These are phyloP conservation scores for Balamuthia mandrillaris DNA, from an alignment of 208 protist genomes.

Conservation along the genomic window DNA sequence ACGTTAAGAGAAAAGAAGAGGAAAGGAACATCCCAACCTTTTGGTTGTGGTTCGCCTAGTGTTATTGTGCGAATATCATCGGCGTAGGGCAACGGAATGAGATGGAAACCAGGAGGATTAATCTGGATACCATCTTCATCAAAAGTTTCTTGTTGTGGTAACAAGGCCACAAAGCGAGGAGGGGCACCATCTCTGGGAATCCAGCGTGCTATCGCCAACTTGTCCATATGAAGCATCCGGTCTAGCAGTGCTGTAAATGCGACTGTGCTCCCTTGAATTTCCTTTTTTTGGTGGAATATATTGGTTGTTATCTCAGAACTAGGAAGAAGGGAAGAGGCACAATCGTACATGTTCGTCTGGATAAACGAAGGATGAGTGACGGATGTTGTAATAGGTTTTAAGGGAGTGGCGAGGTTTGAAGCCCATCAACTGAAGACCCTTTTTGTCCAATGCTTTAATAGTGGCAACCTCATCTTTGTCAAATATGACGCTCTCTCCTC, in stretches of 20 bases:
- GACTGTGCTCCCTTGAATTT: slow-evolving; percentile 39
- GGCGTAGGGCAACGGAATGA: slow-evolving; percentile 51
- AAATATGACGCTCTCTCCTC: slow-evolving; percentile 54
- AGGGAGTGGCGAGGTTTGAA: slow-evolving; percentile 51
- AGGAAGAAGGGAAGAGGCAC: slow-evolving; percentile 7
- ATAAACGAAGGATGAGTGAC: slow-evolving; percentile 49
- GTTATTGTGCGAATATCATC: slow-evolving; percentile 55
- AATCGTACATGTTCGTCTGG: slow-evolving; percentile 49
- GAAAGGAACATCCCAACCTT: not conserved
- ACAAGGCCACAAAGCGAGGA: slow-evolving; percentile 47
- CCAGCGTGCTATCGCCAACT: slow-evolving; percentile 47
- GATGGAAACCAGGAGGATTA: slow-evolving; percentile 41
- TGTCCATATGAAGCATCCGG: slow-evolving; percentile 39
- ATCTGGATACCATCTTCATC: slow-evolving; percentile 37
- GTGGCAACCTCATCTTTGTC: slow-evolving; percentile 44
- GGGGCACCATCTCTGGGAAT: not conserved
- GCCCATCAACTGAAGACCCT: slow-evolving; percentile 41
- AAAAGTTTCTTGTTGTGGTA: slow-evolving; percentile 42
- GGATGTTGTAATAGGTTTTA: slow-evolving; percentile 43
- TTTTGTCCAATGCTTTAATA: slow-evolving; percentile 38
- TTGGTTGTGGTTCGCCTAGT: not conserved
- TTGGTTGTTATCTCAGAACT: not conserved
- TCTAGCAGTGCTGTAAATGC: slow-evolving; percentile 41
- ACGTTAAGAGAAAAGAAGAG: not conserved
- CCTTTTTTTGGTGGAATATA: too few species aligned